Base-by-base conservation (phyloP, 2,329 filamentous ascomycete species). In the Pleurostoma richardsiae region DNA sequence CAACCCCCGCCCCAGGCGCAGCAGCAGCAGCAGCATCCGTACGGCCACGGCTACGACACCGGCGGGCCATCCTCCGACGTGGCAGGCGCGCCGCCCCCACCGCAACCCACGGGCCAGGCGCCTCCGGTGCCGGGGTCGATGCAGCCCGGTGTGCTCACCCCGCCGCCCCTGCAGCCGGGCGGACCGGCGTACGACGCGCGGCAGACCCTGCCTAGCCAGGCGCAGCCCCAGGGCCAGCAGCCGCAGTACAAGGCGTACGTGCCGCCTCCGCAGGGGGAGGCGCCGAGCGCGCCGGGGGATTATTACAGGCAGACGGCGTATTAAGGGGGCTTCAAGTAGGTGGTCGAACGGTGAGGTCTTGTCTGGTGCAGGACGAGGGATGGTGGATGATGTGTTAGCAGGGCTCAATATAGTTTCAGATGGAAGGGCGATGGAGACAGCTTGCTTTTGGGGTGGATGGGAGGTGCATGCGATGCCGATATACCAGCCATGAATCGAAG, bases 191-290 rank as follows among this genome's bases (percentile, higher is more conserved):
- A 71, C 48, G 75, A 82, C 54, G 64, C 74, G 5, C 66, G 77
- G 27, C 71, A 79, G 46, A 65, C 67, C 5, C 59, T 80, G 30
- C 76, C 76, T 4, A 78, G 74, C 52, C 71, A 79, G 60, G 48
- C 48, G 38, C 39, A 33, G 38, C 49, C 29, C 54, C 44, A 51
- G 55, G 52, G 36, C 55, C 55, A 19, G 31, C 68, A 71, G 55
- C 69, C 69, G 38, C 78, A 81, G 59, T 85, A 83, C 54, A 83
- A 78, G 59, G 74, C 82, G 0, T 85, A 85, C 49, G 72, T 76
- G 3, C 79, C 79, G 4, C 74, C 70, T 48, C 53, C 50, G 38
- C 58, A 30, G 63, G 52, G 46, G 44, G 59, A 19, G 41, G 72
- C 66, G 7, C 71, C 72, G 2, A 77, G 71, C 49, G 76, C 72